Base-by-base conservation (phyloP, 2,329 filamentous ascomycete genomes). In the Myriosclerotinia duriaeana region DNA sequence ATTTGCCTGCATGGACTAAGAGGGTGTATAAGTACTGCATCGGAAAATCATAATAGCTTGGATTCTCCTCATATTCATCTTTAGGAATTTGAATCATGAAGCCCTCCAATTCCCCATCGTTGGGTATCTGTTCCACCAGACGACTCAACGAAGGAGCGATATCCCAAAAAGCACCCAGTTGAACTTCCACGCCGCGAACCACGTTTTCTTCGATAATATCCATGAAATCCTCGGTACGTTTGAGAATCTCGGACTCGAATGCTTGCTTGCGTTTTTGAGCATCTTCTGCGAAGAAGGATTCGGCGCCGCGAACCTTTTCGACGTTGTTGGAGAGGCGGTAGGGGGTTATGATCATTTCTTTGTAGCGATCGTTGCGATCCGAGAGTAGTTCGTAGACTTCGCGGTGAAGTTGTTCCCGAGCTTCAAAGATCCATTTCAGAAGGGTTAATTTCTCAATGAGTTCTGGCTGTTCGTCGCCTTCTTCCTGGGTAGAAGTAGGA, bases 131-230 rank as follows among this genome's bases (percentile, higher is more conserved):
- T 68, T 96, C 91, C 14, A 96, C 84, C 56, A 98, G 82, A 20
- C 88, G 84, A 36, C 89, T 83, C 0, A 99, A 83, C 4, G 89
- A 87, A 3, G 95, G 95, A 1, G 93, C 94, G 73, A 98, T 96
- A 75, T 99, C 95, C 95, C 95, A 99, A 77, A 98, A 99, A 0
- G 94, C 93, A 12, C 90, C 93, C 2, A 97, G 84, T 78, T 98
- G 95, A 65, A 92, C 86, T 76, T 97, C 93, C 14, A 98, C 92
- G 20, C 94, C 95, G 12, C 91, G 88, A 26, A 88, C 87, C 30
- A 97, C 93, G 65, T 95, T 95, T 72, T 88, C 84, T 76, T 97
- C 92, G 40, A 97, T 87, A 8, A 95, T 86, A 56, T 85, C 83
- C 71, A 91, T 84, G 75, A 98, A 93, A 30, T 89, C 88, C 71